phyloP scores from a whole-genome alignment of 1,139 yeast genomes.

The Meyerozyma smithsonii region DNA sequence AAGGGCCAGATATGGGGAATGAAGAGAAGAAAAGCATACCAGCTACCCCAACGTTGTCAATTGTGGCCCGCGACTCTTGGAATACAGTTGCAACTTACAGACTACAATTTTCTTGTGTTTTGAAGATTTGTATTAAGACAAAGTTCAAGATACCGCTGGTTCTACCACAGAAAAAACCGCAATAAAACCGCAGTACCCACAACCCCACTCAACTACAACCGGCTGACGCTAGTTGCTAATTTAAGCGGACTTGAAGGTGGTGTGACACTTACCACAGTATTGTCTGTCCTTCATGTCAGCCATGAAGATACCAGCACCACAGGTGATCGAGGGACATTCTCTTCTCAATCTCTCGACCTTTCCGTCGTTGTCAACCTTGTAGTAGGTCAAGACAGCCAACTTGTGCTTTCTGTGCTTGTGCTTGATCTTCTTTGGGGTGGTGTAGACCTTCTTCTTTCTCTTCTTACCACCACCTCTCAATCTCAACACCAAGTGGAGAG shows the following conservation, averaged over 20 bases:
- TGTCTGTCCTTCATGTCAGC: conserved; percentile 99
- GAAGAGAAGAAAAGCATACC: background rate
- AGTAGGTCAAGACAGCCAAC: conserved; percentile 98
- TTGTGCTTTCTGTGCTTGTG: conserved; percentile 99
- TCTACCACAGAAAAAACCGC: too few relatives aligned
- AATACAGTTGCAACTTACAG: too few relatives aligned
- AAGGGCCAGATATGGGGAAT: background rate
- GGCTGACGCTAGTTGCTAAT: too few relatives aligned
- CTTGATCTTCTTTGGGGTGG: conserved; percentile 99
- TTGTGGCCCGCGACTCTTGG: too few relatives aligned
- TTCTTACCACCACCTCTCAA: conserved; percentile 99
- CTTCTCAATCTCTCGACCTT: conserved; percentile 98
- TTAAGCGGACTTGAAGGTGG: conserved; percentile 71
- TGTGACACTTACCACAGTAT: conserved; percentile 99
- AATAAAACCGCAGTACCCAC: too few relatives aligned
- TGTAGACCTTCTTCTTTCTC: conserved; percentile 98
- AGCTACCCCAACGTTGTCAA: too few relatives aligned
- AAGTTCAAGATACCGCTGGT: too few relatives aligned
- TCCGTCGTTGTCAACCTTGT: conserved; percentile 98
- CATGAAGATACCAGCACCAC: conserved; percentile 99
- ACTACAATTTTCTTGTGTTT: too few relatives aligned
- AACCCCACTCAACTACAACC: too few relatives aligned
- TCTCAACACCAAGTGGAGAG: conserved; percentile 95
- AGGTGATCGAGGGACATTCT: conserved; percentile 89
- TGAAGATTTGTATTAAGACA: too few relatives aligned